Base-by-base conservation (phyloP, 306 rosid genomes). In the Pyrus communis region DNA sequence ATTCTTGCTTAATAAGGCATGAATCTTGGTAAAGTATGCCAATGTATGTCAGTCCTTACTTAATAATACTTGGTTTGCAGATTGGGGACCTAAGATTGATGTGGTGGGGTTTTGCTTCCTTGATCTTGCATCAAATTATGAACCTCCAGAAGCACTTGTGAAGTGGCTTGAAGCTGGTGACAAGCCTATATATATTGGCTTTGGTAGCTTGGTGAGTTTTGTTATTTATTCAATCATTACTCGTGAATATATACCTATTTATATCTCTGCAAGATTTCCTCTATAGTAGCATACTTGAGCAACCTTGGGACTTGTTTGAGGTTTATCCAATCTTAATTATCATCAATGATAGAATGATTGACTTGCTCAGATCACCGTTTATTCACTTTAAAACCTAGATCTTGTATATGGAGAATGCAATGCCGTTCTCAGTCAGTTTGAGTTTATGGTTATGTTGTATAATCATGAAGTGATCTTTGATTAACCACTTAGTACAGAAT, bases 71-170 rank as follows among this genome's bases (percentile, higher is more conserved):
- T 78, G 69, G n/a, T 84, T 84, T 87, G 82, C 91, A 96, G 99
- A 96, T 88, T 96, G 99, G 99, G 99, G 99, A 68, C 93, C 92
- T 11, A 88, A 91, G 88, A 84, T 92, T 71, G 99, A 96, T 80
- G 97, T 93, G 67, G 99, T 96, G 38, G 99, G 99, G 70, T 96
- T 96, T 88, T 93, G 99, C 90, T 96, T 96, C 89, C 99, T 96
- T 78, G 99, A 96, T 88, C 98, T 96, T 80, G 99, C 98, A 49
- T 93, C 97, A 76, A 96, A 91, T 84, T 96, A 83, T 79, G 90
- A 91, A 85, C 98, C 99, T 78, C 98, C 98, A 0, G 94, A 89
- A 75, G 18, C 83, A 27, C 97, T 96, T 30, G 82, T 88, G 71
- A 89, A 89, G 79, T 96, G 99, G 99, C 98, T 96, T 55, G 80